A percentile compares a stretch with the other conserved stretches of the same genome.
Conservation (phyloP, 371 early-diverging fungal genomes). For the Mucor velutinosus region DNA sequence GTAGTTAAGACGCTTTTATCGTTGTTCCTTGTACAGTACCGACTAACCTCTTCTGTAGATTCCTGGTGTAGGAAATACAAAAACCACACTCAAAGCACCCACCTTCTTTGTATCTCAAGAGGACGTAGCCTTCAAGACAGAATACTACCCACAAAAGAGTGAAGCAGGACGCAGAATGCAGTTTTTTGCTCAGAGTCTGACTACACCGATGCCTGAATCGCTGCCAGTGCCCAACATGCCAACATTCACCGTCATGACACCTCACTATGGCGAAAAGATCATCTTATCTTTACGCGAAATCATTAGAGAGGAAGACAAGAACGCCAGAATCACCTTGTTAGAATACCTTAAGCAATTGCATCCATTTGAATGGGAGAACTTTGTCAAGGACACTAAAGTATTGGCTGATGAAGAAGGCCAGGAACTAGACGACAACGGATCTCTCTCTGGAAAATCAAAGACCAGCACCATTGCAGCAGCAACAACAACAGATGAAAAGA, state of each 20-base stretch:
- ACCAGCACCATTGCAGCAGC: neutral
- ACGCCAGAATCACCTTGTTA: slow-evolving; percentile 77
- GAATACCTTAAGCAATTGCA: slow-evolving; percentile 87
- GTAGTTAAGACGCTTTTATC: slow-evolving; percentile 27
- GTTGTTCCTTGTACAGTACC: too few species aligned
- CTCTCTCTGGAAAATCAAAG: slow-evolving; percentile 8
- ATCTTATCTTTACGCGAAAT: slow-evolving; percentile 81
- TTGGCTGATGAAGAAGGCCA: slow-evolving; percentile 62
- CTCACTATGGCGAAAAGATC: slow-evolving; percentile 91
- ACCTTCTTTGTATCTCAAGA: slow-evolving; percentile 84
- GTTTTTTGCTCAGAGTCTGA: slow-evolving; percentile 87
- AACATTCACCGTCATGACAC: slow-evolving; percentile 84
- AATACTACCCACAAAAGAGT: slow-evolving; percentile 74
- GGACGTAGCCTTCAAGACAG: slow-evolving; percentile 73
- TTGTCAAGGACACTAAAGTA: slow-evolving; percentile 85
- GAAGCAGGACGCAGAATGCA: slow-evolving; percentile 88
- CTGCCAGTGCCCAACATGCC: slow-evolving; percentile 86
- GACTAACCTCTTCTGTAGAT: slow-evolving; percentile 2
- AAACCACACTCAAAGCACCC: slow-evolving; percentile 72
- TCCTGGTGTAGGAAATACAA: slow-evolving; percentile 57
- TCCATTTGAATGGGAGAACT: slow-evolving; percentile 88
- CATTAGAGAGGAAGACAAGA: slow-evolving; percentile 80
- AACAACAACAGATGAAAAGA: slow-evolving; percentile 34
- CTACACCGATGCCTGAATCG: slow-evolving; percentile 83
- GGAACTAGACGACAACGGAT: neutral